Evolutionary conservation across 176 grass and related monocot species (phyloP).

Genomic region (Poa annua): DNA sequence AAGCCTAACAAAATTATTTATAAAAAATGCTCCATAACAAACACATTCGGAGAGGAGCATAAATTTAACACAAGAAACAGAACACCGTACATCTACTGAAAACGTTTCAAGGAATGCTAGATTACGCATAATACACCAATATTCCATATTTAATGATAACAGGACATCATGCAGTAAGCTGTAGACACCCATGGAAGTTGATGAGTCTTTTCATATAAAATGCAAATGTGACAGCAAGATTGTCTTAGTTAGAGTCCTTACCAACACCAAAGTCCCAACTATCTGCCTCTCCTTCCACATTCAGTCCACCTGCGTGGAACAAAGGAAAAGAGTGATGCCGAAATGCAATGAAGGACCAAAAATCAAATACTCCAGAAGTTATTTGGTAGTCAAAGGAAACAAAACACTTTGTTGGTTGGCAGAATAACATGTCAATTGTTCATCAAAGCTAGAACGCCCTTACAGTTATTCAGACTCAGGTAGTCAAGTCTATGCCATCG

Average conservation of each 20-base stretch:
- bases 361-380: not conserved
- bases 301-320: conserved; percentile 74
- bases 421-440: not conserved
- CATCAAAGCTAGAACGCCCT: conserved; percentile 1
- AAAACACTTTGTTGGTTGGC: not conserved
- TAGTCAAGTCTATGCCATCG: not conserved
- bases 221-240: not conserved
- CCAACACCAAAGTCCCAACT: conserved; percentile 95
- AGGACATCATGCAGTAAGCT: not conserved
- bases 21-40: not conserved
- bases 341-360: not conserved
- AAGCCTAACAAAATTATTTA: not conserved
- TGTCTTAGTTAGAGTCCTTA: conserved; percentile 46
- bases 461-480: conserved; percentile 18
- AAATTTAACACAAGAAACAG: not conserved
- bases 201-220: not conserved
- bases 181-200: not conserved
- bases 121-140: not conserved
- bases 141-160: not conserved
- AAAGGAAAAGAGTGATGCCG: conserved; percentile 36
- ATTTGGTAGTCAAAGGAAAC: conserved; percentile 23
- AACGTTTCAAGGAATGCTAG: not conserved
- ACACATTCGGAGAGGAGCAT: not conserved
- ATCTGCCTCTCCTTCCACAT: conserved; percentile 88
- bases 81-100: not conserved